These are phyloP conservation scores for Triangularia setosa DNA, from an alignment of 2,329 filamentous ascomycete genomes.

Conservation along the genomic window DNA sequence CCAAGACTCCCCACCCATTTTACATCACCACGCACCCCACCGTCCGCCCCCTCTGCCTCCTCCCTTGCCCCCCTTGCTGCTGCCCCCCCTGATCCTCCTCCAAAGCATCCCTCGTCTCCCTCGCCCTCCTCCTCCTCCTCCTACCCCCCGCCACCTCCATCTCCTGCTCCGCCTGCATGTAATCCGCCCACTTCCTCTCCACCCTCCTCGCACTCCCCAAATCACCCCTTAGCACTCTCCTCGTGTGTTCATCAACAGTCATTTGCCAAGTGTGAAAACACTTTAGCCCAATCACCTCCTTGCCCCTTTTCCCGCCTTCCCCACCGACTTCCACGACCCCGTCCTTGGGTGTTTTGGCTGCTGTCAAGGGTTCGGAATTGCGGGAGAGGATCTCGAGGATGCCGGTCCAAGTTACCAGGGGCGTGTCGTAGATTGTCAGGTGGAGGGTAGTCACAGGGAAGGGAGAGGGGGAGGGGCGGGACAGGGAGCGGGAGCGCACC, in stretches of 20 bases:
- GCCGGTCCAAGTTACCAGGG: constrained; percentile 88
- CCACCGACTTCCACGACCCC: neutral
- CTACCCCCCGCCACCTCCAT: constrained; percentile 67
- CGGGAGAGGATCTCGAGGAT: constrained; percentile 80
- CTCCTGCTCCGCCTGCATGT: constrained; percentile 89
- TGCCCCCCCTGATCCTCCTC: neutral
- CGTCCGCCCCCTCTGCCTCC: constrained; percentile 12
- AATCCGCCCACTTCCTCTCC: constrained; percentile 88
- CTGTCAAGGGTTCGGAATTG: constrained; percentile 65
- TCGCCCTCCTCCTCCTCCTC: constrained; percentile 69
- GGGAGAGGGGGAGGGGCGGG: constrained; percentile 29
- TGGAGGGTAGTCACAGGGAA: constrained; percentile 60
- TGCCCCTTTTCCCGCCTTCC: neutral
- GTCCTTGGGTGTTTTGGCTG: constrained; percentile 9
- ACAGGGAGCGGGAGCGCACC: constrained; percentile 59
- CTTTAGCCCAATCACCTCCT: constrained; percentile 77
- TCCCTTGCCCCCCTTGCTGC: neutral
- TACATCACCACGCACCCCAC: constrained; percentile 28
- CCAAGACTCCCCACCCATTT: neutral
- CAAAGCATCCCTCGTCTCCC: constrained; percentile 46
- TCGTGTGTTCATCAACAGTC: constrained; percentile 90
- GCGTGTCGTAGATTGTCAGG: constrained; percentile 85
- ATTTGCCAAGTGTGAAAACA: constrained; percentile 95
- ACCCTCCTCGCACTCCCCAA: constrained; percentile 70
- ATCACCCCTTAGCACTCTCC: constrained; percentile 76